These are phyloP conservation scores for Xenoacremonium recifei DNA, from an alignment of 2,329 filamentous ascomycete species.

Conservation along the genomic window DNA sequence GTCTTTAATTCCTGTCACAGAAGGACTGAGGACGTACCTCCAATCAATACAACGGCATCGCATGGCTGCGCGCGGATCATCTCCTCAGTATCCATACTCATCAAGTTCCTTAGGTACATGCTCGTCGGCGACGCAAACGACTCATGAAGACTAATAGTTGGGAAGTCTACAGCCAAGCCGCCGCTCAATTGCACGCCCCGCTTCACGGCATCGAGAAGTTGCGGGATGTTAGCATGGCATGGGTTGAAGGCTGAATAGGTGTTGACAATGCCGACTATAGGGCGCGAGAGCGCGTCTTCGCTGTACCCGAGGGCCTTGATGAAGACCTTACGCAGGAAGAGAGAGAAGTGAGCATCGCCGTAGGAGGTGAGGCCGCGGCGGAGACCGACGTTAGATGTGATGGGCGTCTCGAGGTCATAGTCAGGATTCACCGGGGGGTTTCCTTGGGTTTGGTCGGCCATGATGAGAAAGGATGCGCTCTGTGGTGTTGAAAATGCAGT, in stretches of 20 bases:
- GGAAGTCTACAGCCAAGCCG: constrained; percentile 69
- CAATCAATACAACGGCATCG: constrained; percentile 66
- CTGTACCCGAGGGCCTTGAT: constrained; percentile 75
- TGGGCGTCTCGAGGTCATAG: constrained; percentile 58
- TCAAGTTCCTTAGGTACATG: constrained; percentile 72
- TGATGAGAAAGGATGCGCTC: constrained; percentile 2
- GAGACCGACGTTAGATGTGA: constrained; percentile 52
- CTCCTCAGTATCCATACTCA: constrained; percentile 80
- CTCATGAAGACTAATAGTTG: constrained; percentile 71
- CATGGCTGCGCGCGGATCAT: constrained; percentile 72
- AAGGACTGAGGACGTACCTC: constrained; percentile 44
- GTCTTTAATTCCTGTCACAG: too few relatives aligned
- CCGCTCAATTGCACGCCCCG: constrained; percentile 66
- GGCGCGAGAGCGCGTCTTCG: constrained; percentile 67
- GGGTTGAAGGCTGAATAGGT: constrained; percentile 73
- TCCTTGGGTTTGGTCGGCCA: constrained; percentile 11
- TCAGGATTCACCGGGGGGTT: constrained; percentile 40
- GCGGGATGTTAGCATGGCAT: constrained; percentile 70
- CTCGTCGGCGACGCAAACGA: constrained; percentile 68
- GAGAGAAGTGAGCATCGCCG: constrained; percentile 71
- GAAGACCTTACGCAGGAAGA: constrained; percentile 74
- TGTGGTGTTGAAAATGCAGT: background rate
- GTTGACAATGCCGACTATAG: constrained; percentile 74
- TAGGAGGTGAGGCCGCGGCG: constrained; percentile 66
- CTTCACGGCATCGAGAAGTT: constrained; percentile 69